Percentiles rank a stretch among this genome's conserved stretches.
These are phyloP conservation scores for Vitis hybrid DNA, from an alignment of 177 flowering plant species.

Conservation along the genomic window DNA sequence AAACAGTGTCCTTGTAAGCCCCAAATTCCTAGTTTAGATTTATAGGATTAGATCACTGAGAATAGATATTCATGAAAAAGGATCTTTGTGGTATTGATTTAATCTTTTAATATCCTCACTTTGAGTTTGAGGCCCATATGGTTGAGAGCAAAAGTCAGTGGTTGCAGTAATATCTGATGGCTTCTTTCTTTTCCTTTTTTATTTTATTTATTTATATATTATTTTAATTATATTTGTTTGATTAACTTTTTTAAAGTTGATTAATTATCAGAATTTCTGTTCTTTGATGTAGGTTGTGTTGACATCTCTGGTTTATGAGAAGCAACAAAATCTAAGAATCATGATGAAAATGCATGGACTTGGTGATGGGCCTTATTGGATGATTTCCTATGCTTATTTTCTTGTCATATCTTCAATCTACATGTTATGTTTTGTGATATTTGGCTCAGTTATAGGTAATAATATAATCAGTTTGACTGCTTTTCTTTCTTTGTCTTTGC, in stretches of 20 bases:
- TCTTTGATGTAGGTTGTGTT: slow-evolving; percentile 61
- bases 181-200: not conserved
- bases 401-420: slow-evolving; percentile 59
- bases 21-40: not conserved
- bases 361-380: slow-evolving; percentile 97
- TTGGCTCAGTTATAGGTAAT: slow-evolving; percentile 85
- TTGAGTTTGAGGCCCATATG: not conserved
- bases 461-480: not conserved
- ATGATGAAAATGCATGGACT: slow-evolving; percentile 99
- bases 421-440: slow-evolving; percentile 68
- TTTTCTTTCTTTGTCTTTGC: not conserved
- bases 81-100: too few relatives aligned
- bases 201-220: too few relatives aligned
- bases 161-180: not conserved
- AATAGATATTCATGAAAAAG: not conserved
- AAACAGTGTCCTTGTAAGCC: not conserved
- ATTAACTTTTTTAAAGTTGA: too few relatives aligned
- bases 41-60: not conserved
- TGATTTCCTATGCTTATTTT: slow-evolving; percentile 86
- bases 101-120: not conserved
- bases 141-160: not conserved
- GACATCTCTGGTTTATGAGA: slow-evolving; percentile 80
- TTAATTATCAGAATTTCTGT: not conserved
- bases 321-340: slow-evolving; percentile 78
- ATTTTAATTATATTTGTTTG: too few relatives aligned